Percentiles rank a stretch among this genome's conserved stretches.
These are phyloP conservation scores for Gastrolobium villosum DNA, from an alignment of 306 rosid genomes.

Conservation along the genomic window DNA sequence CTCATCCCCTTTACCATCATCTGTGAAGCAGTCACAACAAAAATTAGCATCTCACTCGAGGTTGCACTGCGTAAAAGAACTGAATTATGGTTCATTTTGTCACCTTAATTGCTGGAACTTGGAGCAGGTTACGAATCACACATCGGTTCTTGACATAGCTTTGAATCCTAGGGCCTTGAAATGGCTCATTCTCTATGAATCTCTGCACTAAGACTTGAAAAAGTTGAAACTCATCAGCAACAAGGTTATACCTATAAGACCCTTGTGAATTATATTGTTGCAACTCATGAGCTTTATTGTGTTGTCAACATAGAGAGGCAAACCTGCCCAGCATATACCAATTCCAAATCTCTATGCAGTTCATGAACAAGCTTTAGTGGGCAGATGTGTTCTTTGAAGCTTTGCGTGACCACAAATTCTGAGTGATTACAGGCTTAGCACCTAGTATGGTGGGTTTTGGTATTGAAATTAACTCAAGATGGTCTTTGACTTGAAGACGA, in stretches of 20 bases:
- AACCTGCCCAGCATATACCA: constrained; percentile 89
- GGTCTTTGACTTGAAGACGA: constrained; percentile 75
- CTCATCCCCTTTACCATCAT: constrained; percentile 60
- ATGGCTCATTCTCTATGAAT: constrained; percentile 82
- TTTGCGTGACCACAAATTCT: constrained; percentile 66
- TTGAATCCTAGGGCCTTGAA: constrained; percentile 83
- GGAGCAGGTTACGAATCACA: constrained; percentile 72
- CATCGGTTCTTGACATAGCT: constrained; percentile 78
- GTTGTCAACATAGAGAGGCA: constrained; percentile 95
- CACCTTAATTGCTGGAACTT: constrained; percentile 84
- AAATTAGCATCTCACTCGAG: background rate
- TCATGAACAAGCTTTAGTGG: constrained; percentile 66
- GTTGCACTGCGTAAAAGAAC: background rate
- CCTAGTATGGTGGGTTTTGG: constrained; percentile 56
- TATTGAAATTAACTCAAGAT: constrained; percentile 52
- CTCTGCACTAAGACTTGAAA: constrained; percentile 83
- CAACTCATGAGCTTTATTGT: constrained; percentile 69
- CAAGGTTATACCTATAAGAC: constrained; percentile 59
- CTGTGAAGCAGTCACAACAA: constrained; percentile 49
- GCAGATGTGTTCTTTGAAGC: constrained; percentile 53
- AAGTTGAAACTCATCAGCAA: constrained; percentile 85
- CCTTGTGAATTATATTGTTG: constrained; percentile 57
- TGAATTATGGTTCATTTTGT: background rate
- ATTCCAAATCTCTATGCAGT: constrained; percentile 77
- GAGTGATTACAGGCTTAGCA: constrained; percentile 62